phyloP scores from a whole-genome alignment of 192 early-diverging fungal species.

The Entomortierella beljakovae region DNA sequence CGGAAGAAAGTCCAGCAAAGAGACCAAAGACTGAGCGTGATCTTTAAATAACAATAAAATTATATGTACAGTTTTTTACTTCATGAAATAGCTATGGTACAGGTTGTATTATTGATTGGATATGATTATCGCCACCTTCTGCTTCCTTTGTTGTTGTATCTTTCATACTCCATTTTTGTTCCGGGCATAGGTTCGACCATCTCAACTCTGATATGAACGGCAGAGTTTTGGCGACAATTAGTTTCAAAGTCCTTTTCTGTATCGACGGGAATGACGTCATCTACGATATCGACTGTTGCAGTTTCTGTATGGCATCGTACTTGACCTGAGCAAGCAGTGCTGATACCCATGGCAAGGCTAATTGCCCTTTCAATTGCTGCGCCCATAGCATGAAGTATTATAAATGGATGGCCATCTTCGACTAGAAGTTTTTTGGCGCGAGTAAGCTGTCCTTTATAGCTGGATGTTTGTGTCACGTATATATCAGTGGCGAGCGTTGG shows the following conservation, averaged over 20 bases:
- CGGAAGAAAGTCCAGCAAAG: background rate
- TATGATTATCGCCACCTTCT: slow-evolving; percentile 6
- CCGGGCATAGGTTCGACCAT: slow-evolving; percentile 49
- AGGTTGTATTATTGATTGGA: background rate
- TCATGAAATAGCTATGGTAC: background rate
- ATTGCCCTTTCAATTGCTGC: slow-evolving; percentile 78
- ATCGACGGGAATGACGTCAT: slow-evolving; percentile 81
- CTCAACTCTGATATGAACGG: slow-evolving; percentile 76
- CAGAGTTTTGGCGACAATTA: slow-evolving; percentile 73
- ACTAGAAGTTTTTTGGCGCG: slow-evolving; percentile 75
- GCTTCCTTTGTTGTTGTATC: slow-evolving; percentile 3
- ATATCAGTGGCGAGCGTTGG: slow-evolving; percentile 79
- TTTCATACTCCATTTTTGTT: slow-evolving; percentile 16
- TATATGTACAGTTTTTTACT: background rate
- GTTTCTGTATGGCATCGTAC: slow-evolving; percentile 72
- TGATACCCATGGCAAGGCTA: slow-evolving; percentile 71
- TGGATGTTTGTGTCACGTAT: slow-evolving; percentile 79
- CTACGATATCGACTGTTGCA: slow-evolving; percentile 75
- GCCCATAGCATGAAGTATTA: slow-evolving; percentile 85
- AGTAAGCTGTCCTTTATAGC: slow-evolving; percentile 68
- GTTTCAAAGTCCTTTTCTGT: slow-evolving; percentile 68
- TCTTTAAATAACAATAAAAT: background rate
- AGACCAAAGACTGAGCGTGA: background rate
- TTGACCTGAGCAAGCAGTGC: slow-evolving; percentile 67
- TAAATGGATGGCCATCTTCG: slow-evolving; percentile 65